Evolutionary conservation across 352 stramenopile genomes (phyloP).

Genomic region (Globisporangium cylindrosporum): DNA sequence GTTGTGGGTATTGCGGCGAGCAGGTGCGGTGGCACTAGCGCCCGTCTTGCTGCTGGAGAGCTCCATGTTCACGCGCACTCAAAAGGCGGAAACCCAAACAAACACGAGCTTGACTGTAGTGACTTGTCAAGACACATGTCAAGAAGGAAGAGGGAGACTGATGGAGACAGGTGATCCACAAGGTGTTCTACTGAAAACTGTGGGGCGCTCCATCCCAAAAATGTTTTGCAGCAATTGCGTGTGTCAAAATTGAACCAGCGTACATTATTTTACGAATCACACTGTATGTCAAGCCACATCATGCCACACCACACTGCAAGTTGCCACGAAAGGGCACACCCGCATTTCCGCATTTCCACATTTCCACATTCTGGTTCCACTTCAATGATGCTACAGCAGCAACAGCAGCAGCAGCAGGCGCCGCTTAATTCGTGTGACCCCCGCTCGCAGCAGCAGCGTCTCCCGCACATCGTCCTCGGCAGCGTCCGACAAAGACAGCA

Average conservation of each 20-base stretch:
- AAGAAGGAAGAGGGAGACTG: not conserved
- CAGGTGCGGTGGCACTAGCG: not conserved
- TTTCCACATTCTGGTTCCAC: slow-evolving; percentile 2
- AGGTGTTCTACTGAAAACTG: not conserved
- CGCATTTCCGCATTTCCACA: not conserved
- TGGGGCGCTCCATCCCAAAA: not conserved
- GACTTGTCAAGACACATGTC: not conserved
- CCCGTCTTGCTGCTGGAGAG: not conserved
- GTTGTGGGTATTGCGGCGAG: not conserved
- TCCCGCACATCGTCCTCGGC: not conserved
- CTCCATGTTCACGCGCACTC: not conserved
- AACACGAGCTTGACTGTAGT: not conserved
- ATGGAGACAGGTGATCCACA: not conserved
- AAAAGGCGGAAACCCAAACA: not conserved
- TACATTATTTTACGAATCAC: too few species aligned
- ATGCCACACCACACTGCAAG: not conserved
- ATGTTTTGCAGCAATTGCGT: too few species aligned
- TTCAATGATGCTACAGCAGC: not conserved
- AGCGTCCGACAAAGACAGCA: slow-evolving; percentile 1
- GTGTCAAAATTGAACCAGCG: too few species aligned
- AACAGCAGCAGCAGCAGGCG: slow-evolving; percentile 1
- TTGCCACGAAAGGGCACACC: not conserved
- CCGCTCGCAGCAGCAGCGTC: not conserved
- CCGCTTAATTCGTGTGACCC: slow-evolving; percentile 18
- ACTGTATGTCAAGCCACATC: not conserved